phyloP scores from a whole-genome alignment of 2,329 filamentous ascomycete genomes.

The Nectriaceae sp. region DNA sequence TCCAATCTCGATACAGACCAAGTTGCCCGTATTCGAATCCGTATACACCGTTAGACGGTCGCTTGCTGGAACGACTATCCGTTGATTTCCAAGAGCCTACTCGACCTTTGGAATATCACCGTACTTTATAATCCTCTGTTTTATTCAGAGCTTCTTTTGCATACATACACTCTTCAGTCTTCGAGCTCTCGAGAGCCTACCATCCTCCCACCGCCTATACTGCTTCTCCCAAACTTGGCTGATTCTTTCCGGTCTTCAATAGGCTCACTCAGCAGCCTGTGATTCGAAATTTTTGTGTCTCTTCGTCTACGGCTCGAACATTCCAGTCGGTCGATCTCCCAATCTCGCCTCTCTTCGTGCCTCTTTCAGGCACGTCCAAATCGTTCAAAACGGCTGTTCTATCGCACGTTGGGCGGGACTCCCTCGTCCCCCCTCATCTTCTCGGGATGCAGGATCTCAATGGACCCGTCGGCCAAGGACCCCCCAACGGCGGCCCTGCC shows the following conservation, averaged over 20 bases:
- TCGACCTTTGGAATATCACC: constrained; percentile 22
- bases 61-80: constrained; percentile 25
- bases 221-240: constrained; percentile 9
- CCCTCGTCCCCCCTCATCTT: constrained; percentile 81
- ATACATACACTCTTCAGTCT: constrained; percentile 23
- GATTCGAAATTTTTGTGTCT: constrained; percentile 5
- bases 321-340: constrained; percentile 11
- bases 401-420: constrained; percentile 78
- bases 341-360: constrained; percentile 22
- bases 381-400: constrained; percentile 79
- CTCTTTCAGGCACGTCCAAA: constrained; percentile 53
- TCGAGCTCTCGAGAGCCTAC: constrained; percentile 16
- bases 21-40: constrained; percentile 27
- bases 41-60: constrained; percentile 26
- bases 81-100: constrained; percentile 16
- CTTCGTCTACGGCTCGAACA: constrained; percentile 13
- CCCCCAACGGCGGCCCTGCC: constrained; percentile 47
- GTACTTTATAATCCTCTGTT: constrained; percentile 24
- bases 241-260: constrained; percentile 4
- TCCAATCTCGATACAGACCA: constrained; percentile 24
- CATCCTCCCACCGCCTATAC: constrained; percentile 9
- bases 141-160: constrained; percentile 19
- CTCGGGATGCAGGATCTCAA: constrained; percentile 91
- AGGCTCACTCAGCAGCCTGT: constrained; percentile 3
- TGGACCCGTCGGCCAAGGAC: constrained; percentile 52